Evolutionary conservation across 169 alveolate species (phyloP), one percentile per base, ranked within the genome.

Genomic region (Besnoitia besnoiti): DNA sequence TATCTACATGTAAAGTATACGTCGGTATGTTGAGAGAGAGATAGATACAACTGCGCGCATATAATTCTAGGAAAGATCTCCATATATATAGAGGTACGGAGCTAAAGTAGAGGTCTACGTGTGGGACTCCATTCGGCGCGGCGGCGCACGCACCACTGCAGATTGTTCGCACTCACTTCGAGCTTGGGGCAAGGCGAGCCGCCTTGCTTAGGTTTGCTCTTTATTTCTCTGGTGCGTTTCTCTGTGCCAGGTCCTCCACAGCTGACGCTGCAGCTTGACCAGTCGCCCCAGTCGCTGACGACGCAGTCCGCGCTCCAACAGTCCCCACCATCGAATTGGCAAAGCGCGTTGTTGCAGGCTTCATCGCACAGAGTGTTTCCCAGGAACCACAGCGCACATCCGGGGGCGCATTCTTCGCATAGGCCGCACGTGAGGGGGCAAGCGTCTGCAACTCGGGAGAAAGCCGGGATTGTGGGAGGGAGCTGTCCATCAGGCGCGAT

Each of bases 281-380:
- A 95, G 89, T 95, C 97, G n/a, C 95, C 96, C 30, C 97, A 96
- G 50, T 95, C 97, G 49, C 95, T 85, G 40, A 94, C 97, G 4
- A 87, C 89, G 89, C 97, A 95, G 85, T 90, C 95, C 67, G 90
- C 47, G 84, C 49, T 67, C 46, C 92, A 85, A 37, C 77, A 59
- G 44, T 46, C 61, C 10, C 82, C 91, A 35, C 59, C 55, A 42
- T 84, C 82, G 79, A 90, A 91, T 19, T 94, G 96, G 76, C 97
- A 95, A 37, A 91, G 92, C 12, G 94, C 93, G 59, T 92, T 94
- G 88, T 93, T 80, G 91, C 97, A 95, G 33, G 90, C 95, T 16
- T 85, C 93, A 42, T 95, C 97, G 33, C 97, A 95, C 40, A 94
- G 92, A 47, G 95, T 93, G 59, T 95, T 95, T 0, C 97, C 97